Evolutionary conservation across 768 basidiomycete species (phyloP).

Genomic region (Pluteus cervinus): DNA sequence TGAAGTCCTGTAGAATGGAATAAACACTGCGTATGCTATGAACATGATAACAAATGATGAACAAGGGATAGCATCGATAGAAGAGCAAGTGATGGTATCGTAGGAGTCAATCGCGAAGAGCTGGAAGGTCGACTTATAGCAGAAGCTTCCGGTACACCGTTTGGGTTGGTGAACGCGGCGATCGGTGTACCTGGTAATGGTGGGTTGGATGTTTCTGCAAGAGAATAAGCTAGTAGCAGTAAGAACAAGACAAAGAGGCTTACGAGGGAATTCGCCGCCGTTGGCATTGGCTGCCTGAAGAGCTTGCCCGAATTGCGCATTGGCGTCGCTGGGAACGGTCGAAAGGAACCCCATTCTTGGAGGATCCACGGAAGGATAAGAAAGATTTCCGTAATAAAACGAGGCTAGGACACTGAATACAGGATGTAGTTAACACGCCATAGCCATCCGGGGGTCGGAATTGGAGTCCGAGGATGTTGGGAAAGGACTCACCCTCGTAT

Average conservation of each 20-base stretch:
- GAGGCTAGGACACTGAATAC: slow-evolving; percentile 50
- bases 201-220: too few species aligned
- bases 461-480: neutral
- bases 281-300: slow-evolving; percentile 19
- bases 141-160: too few species aligned
- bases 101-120: too few species aligned
- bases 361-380: slow-evolving; percentile 59
- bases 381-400: slow-evolving; percentile 70
- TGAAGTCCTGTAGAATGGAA: too few species aligned
- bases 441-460: neutral
- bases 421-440: neutral
- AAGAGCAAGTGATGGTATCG: too few species aligned
- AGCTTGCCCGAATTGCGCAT: slow-evolving; percentile 23
- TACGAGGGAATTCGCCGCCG: slow-evolving; percentile 30
- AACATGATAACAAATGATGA: too few species aligned
- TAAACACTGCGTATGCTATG: too few species aligned
- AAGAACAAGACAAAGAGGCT: slow-evolving; percentile 6
- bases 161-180: too few species aligned
- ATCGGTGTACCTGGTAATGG: too few species aligned
- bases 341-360: slow-evolving; percentile 69
- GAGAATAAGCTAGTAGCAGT: neutral
- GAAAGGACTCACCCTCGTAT: slow-evolving; percentile 50
- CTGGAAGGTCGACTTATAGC: too few species aligned
- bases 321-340: slow-evolving; percentile 56
- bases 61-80: too few species aligned